phyloP scores from a whole-genome alignment of 192 early-diverging fungal species.

The Entomortierella chlamydospora region DNA sequence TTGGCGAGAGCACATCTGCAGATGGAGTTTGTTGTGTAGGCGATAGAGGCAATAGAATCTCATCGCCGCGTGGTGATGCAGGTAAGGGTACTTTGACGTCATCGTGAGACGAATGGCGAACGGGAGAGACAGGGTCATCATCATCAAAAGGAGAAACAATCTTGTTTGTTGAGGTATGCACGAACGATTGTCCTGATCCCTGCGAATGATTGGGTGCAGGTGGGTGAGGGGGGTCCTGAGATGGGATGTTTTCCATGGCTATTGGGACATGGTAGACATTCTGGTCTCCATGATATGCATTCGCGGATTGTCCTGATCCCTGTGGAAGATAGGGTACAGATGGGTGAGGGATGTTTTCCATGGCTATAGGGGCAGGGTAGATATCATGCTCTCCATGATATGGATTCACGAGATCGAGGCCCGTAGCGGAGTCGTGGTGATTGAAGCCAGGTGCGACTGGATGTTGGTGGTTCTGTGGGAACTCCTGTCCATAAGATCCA shows the following conservation, averaged over 20 bases:
- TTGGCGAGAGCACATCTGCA: background rate
- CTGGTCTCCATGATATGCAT: conserved; percentile 43
- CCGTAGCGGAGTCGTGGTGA: conserved; percentile 27
- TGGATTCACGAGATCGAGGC: conserved; percentile 39
- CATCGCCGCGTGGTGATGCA: background rate
- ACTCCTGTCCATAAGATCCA: conserved; percentile 18
- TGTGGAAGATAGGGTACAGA: background rate
- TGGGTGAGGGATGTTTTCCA: background rate
- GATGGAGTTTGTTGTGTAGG: background rate
- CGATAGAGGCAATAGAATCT: too few species aligned
- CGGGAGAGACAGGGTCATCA: background rate
- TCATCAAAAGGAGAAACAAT: conserved; percentile 48
- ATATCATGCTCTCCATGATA: conserved; percentile 39
- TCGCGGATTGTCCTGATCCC: conserved; percentile 7
- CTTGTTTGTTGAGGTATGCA: conserved; percentile 21
- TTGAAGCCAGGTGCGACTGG: conserved; percentile 34
- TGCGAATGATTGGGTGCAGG: too few species aligned
- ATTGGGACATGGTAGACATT: conserved; percentile 14
- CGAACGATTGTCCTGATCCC: conserved; percentile 10
- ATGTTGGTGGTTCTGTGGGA: conserved; percentile 9
- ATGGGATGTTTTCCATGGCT: too few species aligned
- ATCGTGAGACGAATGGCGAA: background rate
- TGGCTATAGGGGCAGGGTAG: conserved; percentile 7
- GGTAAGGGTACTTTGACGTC: conserved; percentile 26
- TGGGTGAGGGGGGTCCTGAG: too few species aligned